Base-by-base conservation (phyloP, 108 stramenopile species). In the Nitzschia sp. region DNA sequence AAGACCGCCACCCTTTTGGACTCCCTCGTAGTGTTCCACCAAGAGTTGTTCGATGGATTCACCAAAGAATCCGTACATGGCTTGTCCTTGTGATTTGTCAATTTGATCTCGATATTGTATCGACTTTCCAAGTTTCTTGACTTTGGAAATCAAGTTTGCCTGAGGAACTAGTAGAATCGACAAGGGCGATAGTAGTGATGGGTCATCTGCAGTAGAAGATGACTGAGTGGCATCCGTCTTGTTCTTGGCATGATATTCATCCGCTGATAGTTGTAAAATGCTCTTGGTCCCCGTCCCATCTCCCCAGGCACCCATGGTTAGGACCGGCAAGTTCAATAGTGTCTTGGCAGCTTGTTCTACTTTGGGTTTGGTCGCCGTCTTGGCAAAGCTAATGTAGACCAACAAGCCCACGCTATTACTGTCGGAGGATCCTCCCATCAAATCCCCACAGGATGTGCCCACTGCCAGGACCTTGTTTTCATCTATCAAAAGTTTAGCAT, bases 71-170 rank as follows among this genome's bases (percentile, higher is more conserved):
- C 86, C 70, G 38, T 82, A 89, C 11, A 86, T 45, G 32, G 68
- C 60, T 36, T 79, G 25, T 17, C 88, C 88, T 48, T 55, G 33
- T n/a, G 73, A 51, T 63, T 89, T 89, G 45, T 74, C 65, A 24
- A 82, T 76, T 54, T 89, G 88, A 31, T 80, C 81, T 24, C 81
- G 82, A 67, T 89, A 89, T 67, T 89, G 88, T 23, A 89, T 82
- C 0, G 87, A 85, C 59, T 84, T 85, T 5, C 85, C 85, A 1
- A 78, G 58, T 29, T 67, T 72, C 56, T 82, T 84, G 56, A 80
- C 79, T 63, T 85, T 89, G 53, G 72, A 69, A 49, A 81, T 89
- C 26, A 89, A 46, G 77, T 86, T 89, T 3, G 88, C 85, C 66
- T 89, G 88, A 6, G 88, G 88, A 0, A 85, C 82, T 17, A 89